Base-by-base conservation (phyloP, 345 rosid species). In the Adansonia digitata region DNA sequence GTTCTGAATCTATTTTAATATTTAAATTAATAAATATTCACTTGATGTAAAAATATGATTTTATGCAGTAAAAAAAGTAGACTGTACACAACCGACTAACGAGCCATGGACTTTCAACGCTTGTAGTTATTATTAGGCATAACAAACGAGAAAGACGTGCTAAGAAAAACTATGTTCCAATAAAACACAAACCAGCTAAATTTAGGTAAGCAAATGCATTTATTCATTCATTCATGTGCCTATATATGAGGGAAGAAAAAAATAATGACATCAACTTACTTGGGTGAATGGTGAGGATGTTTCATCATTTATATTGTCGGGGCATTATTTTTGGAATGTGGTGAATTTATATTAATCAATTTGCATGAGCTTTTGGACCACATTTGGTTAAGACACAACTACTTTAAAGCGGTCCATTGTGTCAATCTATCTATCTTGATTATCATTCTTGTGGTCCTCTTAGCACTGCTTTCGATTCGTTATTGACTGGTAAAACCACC, bases 391-490 rank as follows among this genome's bases (percentile, higher is more conserved):
- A 74, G 76, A 77, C 49, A 22, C n/a, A 67, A 66, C 59, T 40
- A 17, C 53, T 40, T 57, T 60, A 3, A 29, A 18, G 52, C 69
- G 83, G 81, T 68, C 81, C 82, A 20, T 10, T 42, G 11, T 42
- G 11, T 42, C 46, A 8, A 7, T 29, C 3, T 34, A 14, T 29
- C 48, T n/a, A 2, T 64, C 27, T 31, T 53, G 20, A n/a, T 10
- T 64, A 34, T 71, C 63, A 43, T 5, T 72, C 75, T 35, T 52
- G 74, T 79, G 77, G 80, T 70, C 82, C 77, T 64, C 42, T 57
- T 10, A 49, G 73, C 40, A 18, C 49, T 40, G 27, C 48, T 51
- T 20, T 65, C 68, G 8, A 35, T 3, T 35, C 7, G 43, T 35
- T 17, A 29, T 62, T 62, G 68, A 37, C 26, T 18, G 45, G 45